Evolutionary conservation across 2,329 filamentous ascomycete species (phyloP).

Genomic region (Hymenotorrendiella dingleyae): DNA sequence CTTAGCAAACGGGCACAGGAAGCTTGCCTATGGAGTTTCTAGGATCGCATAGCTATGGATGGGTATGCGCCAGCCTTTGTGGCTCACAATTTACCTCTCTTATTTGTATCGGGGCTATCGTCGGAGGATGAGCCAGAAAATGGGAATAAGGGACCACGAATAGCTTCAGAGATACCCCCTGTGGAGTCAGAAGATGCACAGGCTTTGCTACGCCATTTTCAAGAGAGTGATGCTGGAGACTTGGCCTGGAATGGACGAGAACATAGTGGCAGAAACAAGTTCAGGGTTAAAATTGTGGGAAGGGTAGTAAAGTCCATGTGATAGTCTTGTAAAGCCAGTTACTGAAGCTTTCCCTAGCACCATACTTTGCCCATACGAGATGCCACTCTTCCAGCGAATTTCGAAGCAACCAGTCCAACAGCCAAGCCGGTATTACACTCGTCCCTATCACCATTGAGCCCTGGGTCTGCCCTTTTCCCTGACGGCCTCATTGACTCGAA

Average conservation of each 20-base stretch:
- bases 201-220: constrained; percentile 59
- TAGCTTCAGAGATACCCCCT: constrained; percentile 65
- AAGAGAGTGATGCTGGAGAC: constrained; percentile 56
- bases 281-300: constrained; percentile 68
- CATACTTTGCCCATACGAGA: constrained; percentile 51
- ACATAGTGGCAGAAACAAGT: constrained; percentile 43
- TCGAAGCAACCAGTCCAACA: constrained; percentile 35
- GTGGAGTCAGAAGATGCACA: constrained; percentile 61
- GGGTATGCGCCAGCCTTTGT: constrained; percentile 74
- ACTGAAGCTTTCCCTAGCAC: constrained; percentile 36
- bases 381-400: constrained; percentile 46
- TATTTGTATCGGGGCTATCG: constrained; percentile 74
- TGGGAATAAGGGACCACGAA: constrained; percentile 41
- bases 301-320: constrained; percentile 55
- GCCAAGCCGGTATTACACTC: constrained; percentile 67
- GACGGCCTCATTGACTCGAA: constrained; percentile 77
- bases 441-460: constrained; percentile 83
- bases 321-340: constrained; percentile 20
- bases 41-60: constrained; percentile 52
- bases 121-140: constrained; percentile 34
- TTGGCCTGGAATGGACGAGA: constrained; percentile 63
- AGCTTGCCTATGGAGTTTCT: constrained; percentile 25
- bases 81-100: constrained; percentile 78
- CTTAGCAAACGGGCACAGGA: not conserved
- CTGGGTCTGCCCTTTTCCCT: constrained; percentile 75